Percentiles rank a stretch among this genome's conserved stretches.
Conservation (phyloP, 495 filamentous ascomycete species). For the Aspergillus ellipticus region DNA sequence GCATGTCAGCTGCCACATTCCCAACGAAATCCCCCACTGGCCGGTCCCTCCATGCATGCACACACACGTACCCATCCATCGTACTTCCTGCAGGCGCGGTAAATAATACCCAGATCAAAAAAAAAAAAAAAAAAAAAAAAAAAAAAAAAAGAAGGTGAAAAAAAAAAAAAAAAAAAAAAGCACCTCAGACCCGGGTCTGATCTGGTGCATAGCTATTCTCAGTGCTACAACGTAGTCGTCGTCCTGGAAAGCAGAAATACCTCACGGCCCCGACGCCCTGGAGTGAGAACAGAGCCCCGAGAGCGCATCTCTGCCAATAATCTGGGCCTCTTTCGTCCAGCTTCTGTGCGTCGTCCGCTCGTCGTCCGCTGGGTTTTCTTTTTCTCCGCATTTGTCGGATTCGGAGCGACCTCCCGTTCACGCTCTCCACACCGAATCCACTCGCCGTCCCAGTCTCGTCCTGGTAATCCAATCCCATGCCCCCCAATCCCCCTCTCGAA, state of each 20-base stretch:
- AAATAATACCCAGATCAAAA: background rate
- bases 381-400: constrained; percentile 26
- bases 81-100: background rate
- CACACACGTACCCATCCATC: too few species aligned
- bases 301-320: too few species aligned
- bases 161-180: constrained; percentile 3
- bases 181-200: background rate
- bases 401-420: constrained; percentile 17
- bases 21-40: background rate
- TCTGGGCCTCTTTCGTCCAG: background rate
- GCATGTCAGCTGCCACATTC: background rate
- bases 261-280: constrained; percentile 6
- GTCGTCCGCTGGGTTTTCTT: constrained; percentile 4
- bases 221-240: constrained; percentile 21
- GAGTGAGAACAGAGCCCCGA: too few species aligned
- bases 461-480: constrained; percentile 2
- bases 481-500: constrained; percentile 27
- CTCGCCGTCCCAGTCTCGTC: background rate
- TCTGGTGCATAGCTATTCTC: constrained; percentile 1
- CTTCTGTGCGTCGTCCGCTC: background rate
- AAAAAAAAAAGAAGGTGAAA: constrained; percentile 5
- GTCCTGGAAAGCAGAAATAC: constrained; percentile 23
- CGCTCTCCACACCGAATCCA: constrained; percentile 20
- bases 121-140: background rate
- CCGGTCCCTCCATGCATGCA: background rate